phyloP scores from a whole-genome alignment of 257 asterid species.

The Ligustrum vulgare region DNA sequence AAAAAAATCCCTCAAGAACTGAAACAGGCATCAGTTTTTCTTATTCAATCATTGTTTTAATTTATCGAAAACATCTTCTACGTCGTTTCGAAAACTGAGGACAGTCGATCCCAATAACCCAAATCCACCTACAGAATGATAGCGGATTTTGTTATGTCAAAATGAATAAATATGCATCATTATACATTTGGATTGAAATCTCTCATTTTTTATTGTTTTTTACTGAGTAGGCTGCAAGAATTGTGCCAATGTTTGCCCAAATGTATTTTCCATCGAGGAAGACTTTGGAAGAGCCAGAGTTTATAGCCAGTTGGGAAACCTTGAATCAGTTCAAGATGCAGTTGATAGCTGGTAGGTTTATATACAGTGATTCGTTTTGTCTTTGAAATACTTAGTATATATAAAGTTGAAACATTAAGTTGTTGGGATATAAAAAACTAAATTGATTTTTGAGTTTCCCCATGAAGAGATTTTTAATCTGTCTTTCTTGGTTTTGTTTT shows the following conservation, averaged over 20 bases:
- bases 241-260: constrained; percentile 81
- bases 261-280: constrained; percentile 85
- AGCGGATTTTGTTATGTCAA: neutral
- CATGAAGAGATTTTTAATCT: neutral
- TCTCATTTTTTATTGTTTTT: neutral
- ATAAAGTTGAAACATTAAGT: neutral
- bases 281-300: constrained; percentile 99
- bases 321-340: constrained; percentile 78
- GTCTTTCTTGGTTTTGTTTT: neutral
- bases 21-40: neutral
- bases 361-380: constrained; percentile 1
- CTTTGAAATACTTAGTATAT: neutral
- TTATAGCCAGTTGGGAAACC: constrained; percentile 63
- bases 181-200: neutral
- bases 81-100: neutral
- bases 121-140: neutral
- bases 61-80: neutral
- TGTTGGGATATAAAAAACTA: neutral
- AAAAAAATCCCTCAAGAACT: neutral
- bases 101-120: neutral
- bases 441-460: no score
- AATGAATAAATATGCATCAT: neutral
- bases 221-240: constrained; percentile 81
- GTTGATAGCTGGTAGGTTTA: constrained; percentile 86
- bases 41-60: neutral